Base-by-base conservation (phyloP, 176 grass and related monocot species). In the Miscanthus lutarioriparius region DNA sequence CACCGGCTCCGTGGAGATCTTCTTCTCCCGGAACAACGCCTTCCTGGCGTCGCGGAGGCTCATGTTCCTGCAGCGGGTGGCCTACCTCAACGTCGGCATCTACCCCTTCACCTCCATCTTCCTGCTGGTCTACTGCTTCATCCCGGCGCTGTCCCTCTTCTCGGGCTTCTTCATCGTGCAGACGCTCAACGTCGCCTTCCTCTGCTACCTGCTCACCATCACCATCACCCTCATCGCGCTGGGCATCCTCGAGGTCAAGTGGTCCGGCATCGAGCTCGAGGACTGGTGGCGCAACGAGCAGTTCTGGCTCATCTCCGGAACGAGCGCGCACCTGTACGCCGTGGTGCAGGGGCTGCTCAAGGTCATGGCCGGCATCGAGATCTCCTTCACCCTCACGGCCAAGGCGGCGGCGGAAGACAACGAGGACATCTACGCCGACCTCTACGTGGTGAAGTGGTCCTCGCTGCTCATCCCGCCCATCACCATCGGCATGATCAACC, bases 281-380 rank as follows among this genome's bases (percentile, higher is more conserved):
- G 95, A 97, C 78, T 95, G 90, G 90, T 97, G 95, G 95, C 92
- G 95, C 51, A 97, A 97, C 76, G 95, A 97, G 82, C 95, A 97
- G 28, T 97, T 97, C 82, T 97, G 95, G 92, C 92, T 97, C 70
- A 97, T 97, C 78, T 93, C 94, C 36, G 85, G 86, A 0, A 92
- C 94, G 0, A 97, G 94, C 84, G 94, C 94, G 32, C 94, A 97
- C 83, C 66, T 97, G 12, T 93, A 93, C 82, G 94, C 94, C 0
- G 94, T 97, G 38, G 72, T 94, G 36, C 94, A 97, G 17, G 94
- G 91, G 0, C 76, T 94, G 37, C 89, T 94, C 19, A 97, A 97
- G 86, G 94, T 97, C 3, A 70, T 97, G 33, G 94, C 94, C 9
- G 94, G 94, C 11, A 97, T 97, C 9, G 94, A 97, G 87, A 97